Base-by-base conservation (phyloP, 2,329 filamentous ascomycete species). In the Sporothrix phasma region DNA sequence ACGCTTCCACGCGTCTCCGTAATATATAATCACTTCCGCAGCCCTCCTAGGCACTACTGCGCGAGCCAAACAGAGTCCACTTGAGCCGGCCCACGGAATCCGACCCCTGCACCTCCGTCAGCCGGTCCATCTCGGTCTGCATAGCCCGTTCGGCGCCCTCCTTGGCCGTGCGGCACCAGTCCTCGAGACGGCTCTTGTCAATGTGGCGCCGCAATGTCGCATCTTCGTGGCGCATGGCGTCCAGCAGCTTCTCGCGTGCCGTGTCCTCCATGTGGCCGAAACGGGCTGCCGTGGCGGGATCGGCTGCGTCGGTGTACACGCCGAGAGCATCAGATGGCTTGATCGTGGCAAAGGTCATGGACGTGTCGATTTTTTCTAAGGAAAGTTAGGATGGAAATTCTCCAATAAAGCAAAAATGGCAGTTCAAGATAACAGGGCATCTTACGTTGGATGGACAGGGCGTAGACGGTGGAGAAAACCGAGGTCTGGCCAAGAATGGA, bases 151-250 rank as follows among this genome's bases (percentile, higher is more conserved):
- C 68, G 3, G 72, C 72, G 6, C 61, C 68, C 41, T 72, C 70
- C 19, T 67, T 64, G 1, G 69, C 69, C 5, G 70, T 70, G 10
- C 66, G 66, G 62, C 68, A 70, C 89, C 92, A 96, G 64, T 87
- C 81, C 6, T 85, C 84, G 11, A 96, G 80, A 43, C 86, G 81
- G 65, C 85, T 81, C 73, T 86, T 86, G 64, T 88, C 83, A 22
- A 94, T 79, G 71, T 85, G 85, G 60, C 81, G 79, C 61, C 79
- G 76, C 45, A 97, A 78, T 11, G 82, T 72, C 66, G 82, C 80
- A 71, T 93, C 88, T 75, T 96, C 92, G 64, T 81, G 80, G 64
- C 83, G 79, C 77, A 94, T 88, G 65, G 90, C 89, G 29, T 86
- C 83, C 31, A 87, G 76, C 65, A 96, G 81, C 64, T 85, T 86